Evolutionary conservation across 306 rosid genomes (phyloP).

Genomic region (Lathyrus aphaca): DNA sequence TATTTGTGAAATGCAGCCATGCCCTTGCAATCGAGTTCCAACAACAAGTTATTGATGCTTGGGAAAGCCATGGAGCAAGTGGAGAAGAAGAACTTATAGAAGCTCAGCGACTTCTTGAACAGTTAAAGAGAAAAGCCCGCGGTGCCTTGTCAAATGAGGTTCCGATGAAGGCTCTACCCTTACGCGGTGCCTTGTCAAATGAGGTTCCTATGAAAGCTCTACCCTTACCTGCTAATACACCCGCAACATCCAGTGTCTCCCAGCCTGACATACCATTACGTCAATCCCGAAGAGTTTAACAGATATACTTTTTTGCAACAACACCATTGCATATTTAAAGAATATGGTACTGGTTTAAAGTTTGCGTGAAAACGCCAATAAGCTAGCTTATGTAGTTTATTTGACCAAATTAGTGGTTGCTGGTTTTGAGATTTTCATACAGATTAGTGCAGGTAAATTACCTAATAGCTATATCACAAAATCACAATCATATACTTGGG

Average conservation of each 20-base stretch:
- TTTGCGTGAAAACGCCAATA: not conserved
- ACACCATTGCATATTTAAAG: conserved; percentile 27
- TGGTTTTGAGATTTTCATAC: conserved; percentile 32
- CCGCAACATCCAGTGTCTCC: conserved; percentile 46
- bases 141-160: conserved; percentile 49
- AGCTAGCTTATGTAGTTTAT: not conserved
- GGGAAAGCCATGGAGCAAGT: conserved; percentile 90
- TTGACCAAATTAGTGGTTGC: conserved; percentile 15
- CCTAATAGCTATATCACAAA: not conserved
- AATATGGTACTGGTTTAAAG: conserved; percentile 13
- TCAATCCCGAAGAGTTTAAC: conserved; percentile 32
- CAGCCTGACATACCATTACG: conserved; percentile 35
- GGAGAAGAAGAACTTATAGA: conserved; percentile 76
- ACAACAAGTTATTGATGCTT: conserved; percentile 82
- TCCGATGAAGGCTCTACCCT: conserved; percentile 66
- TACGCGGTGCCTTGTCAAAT: conserved; percentile 45
- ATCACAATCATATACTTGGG: conserved; percentile 3
- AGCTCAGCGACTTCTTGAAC: conserved; percentile 65
- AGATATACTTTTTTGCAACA: conserved; percentile 7
- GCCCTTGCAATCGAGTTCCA: conserved; percentile 81
- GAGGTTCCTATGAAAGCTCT: conserved; percentile 60
- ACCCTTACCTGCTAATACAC: conserved; percentile 57
- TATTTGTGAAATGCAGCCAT: conserved; percentile 57
- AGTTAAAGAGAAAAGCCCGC: conserved; percentile 63
- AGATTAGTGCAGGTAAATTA: conserved; percentile 29